A percentile compares a stretch with the other conserved stretches of the same genome.
Conservation (phyloP, 768 basidiomycete species). For the Leccinellum luteum region DNA sequence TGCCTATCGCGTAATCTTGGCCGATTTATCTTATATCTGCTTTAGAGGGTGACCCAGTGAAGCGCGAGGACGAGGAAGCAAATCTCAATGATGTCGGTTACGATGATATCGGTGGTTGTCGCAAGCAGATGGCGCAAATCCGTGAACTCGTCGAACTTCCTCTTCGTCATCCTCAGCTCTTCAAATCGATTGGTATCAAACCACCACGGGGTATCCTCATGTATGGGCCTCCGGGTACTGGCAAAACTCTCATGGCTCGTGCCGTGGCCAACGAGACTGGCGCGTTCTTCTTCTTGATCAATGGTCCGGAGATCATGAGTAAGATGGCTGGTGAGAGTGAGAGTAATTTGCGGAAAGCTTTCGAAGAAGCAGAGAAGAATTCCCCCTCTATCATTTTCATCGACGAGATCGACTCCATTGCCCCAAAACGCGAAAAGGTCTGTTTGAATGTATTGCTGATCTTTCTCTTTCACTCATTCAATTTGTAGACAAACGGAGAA, state of each 20-base stretch:
- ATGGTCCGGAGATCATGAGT: slow-evolving; percentile 99
- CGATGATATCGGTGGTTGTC: slow-evolving; percentile 98
- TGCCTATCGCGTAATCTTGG: not conserved
- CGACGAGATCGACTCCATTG: slow-evolving; percentile 99
- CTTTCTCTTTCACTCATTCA: slow-evolving; percentile 6
- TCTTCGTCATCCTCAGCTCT: slow-evolving; percentile 96
- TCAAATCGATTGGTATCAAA: slow-evolving; percentile 99
- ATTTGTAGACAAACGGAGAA: slow-evolving; percentile 89
- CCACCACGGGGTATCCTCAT: slow-evolving; percentile 98
- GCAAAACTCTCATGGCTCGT: slow-evolving; percentile 99
- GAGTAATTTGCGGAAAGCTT: slow-evolving; percentile 95
- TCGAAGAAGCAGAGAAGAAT: slow-evolving; percentile 99
- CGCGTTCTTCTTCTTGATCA: slow-evolving; percentile 99
- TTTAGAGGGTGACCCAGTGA: slow-evolving; percentile 95
- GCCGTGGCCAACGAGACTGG: slow-evolving; percentile 99
- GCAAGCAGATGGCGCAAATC: slow-evolving; percentile 99
- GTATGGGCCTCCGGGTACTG: slow-evolving; percentile 98
- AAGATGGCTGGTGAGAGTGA: slow-evolving; percentile 99
- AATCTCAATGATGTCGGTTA: slow-evolving; percentile 97
- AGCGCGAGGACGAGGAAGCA: slow-evolving; percentile 97
- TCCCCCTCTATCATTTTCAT: slow-evolving; percentile 99
- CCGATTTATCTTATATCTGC: slow-evolving; percentile 4
- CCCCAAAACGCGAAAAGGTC: slow-evolving; percentile 99
- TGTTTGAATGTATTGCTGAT: slow-evolving; percentile 5
- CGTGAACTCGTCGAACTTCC: slow-evolving; percentile 98